A percentile compares a stretch with the other conserved stretches of the same genome.
phyloP scores from a whole-genome alignment of 108 stramenopile genomes.

The Cyclostephanos tholiformis region DNA sequence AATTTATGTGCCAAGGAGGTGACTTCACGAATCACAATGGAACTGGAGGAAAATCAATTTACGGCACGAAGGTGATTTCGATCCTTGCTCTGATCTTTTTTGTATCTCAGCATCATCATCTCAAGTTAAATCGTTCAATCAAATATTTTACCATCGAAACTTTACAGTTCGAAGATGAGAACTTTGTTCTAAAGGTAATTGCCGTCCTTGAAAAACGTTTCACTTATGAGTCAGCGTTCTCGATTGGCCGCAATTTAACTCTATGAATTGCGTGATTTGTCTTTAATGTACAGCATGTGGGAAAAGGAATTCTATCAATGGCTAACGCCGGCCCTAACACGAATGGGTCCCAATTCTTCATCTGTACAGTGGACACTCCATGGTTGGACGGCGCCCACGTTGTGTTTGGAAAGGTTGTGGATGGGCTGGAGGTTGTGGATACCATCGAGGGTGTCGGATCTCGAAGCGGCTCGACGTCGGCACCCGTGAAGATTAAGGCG shows the following conservation, averaged over 20 bases:
- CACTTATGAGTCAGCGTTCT: neutral
- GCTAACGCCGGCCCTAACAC: conserved; percentile 90
- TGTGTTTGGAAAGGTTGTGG: conserved; percentile 87
- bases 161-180: conserved; percentile 89
- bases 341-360: conserved; percentile 82
- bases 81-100: neutral
- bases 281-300: conserved; percentile 53
- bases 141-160: conserved; percentile 25
- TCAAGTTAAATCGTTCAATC: neutral
- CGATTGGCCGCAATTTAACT: neutral
- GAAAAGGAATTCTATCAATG: conserved; percentile 79
- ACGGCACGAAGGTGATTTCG: conserved; percentile 45
- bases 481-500: conserved; percentile 70
- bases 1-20: conserved; percentile 82
- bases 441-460: conserved; percentile 81
- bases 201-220: conserved; percentile 29
- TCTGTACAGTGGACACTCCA: conserved; percentile 92
- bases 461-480: conserved; percentile 64
- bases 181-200: conserved; percentile 82
- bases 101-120: neutral
- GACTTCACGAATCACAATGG: conserved; percentile 97
- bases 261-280: neutral
- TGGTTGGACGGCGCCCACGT: conserved; percentile 93
- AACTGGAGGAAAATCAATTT: conserved; percentile 86
- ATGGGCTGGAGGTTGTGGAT: conserved; percentile 83